Evolutionary conservation across 1,284 basidiomycete genomes (phyloP), one percentile per base, ranked within the genome.

Genomic region (Ganoderma lucidum): DNA sequence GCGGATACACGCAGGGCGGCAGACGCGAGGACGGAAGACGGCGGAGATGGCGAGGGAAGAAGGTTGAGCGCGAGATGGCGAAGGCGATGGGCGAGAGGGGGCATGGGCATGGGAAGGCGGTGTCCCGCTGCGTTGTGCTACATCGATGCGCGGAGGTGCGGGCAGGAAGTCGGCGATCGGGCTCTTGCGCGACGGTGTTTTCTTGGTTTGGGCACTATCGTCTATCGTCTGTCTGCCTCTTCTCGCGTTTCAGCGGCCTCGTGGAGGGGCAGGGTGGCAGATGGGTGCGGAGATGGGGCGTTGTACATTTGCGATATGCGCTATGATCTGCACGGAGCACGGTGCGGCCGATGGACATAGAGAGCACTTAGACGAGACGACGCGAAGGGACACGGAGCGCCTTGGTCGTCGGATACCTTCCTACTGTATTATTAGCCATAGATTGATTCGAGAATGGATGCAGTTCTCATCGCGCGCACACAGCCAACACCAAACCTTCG

Each of bases 381-480:
- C 19, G 32, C 45, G 45, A n/a, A 9, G 19, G 17, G 35, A 8
- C 45, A 63, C 45, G 62, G 30, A 51, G 62, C 62, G 45, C 62
- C 62, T 19, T 63, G 30, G 56, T 59, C 35, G 9, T 59, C 56
- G 56, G 56, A 59, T 59, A 59, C 35, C 56, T 59, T 59, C 55
- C 56, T 39, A 59, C 35, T 59, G 56, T 59, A 59, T 59, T 59
- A 59, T 59, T 59, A 59, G 56, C 32, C 56, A 39, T 59, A 59
- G 35, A 39, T 39, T 39, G 35, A 39, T 39, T 39, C n/a, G 35
- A 32, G 19, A 59, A 37, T 39, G 35, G 19, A 59, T 35, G 17
- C 6, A 15, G 55, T 37, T 58, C 55, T 58, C 35, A 37, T 23
- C 23, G 17, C 45, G 3, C n/a, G 32, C 23, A 32, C 28, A 14